A percentile compares a stretch with the other conserved stretches of the same genome.
Evolutionary conservation across 2,329 filamentous ascomycete species (phyloP).

Genomic region (Setomelanomma holmii): DNA sequence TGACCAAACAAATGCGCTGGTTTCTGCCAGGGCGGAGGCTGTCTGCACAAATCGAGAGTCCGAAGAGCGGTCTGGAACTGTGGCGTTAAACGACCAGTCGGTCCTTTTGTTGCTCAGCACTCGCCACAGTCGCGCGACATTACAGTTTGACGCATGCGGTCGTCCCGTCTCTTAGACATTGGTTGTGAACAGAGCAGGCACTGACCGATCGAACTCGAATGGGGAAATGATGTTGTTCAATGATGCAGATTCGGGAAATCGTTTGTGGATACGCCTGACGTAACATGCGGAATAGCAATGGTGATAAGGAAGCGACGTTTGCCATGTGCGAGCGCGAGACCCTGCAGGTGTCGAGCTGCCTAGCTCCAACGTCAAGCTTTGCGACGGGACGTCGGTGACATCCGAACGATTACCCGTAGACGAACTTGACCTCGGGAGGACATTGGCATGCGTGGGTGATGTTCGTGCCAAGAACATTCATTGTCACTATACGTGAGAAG

Average conservation of each 20-base stretch:
- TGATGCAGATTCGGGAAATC: no score
- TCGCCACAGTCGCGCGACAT: neutral
- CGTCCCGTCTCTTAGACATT: no score
- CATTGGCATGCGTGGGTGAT: neutral
- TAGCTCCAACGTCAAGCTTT: neutral
- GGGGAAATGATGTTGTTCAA: neutral
- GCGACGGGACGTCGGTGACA: neutral
- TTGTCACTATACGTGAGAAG: no score
- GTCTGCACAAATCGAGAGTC: neutral
- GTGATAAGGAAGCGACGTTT: neutral
- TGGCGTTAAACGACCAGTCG: neutral
- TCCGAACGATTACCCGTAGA: no score
- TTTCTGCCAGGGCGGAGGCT: neutral
- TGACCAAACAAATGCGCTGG: neutral
- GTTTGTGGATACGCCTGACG: neutral
- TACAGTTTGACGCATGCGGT: neutral
- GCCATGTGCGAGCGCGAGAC: neutral
- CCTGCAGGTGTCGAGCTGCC: neutral
- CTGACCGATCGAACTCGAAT: no score
- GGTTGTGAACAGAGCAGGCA: no score
- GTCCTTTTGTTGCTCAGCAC: neutral
- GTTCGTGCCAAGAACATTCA: no score
- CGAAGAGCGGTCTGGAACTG: neutral
- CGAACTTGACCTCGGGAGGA: no score
- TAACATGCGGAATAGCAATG: neutral